Base-by-base conservation (phyloP, 768 basidiomycete species). In the Tremella yokohamensis region DNA sequence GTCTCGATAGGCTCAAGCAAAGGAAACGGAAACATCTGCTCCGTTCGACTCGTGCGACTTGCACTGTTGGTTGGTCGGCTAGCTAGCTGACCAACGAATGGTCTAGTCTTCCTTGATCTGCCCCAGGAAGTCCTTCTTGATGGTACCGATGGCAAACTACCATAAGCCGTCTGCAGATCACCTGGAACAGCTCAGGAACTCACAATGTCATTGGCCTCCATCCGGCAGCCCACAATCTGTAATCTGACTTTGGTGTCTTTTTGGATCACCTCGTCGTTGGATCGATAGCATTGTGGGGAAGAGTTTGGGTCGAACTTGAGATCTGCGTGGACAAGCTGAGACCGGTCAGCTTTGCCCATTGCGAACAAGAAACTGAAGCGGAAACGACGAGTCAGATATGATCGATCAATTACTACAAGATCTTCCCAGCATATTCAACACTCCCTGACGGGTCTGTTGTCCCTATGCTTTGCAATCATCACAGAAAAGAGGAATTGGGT, bases 161-260 rank as follows among this genome's bases (percentile, higher is more conserved):
- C 19, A 34, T 20, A 1, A 34, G 12, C 25, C 47, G 44, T 45
- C n/a, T 45, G 4, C n/a, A 6, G 7, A 49, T 18, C 18, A 40
- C 29, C 20, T 37, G 52, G 18, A 7, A 51, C 54, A 8, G 24
- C 15, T 19, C 18, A 24, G 12, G 4, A 15, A 80, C 90, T 64
- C 73, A 93, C 92, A 66, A 99, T 96, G 78, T 98, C 93, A 20
- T 92, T 97, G 34, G 93, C 92, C 73, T 99, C 96, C 2, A 97
- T 90, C 72, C 93, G 85, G 20, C 92, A 96, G 29, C 96, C 96
- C n/a, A 99, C 93, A 44, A 99, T 90, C 79, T 97, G 94, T 76
- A 97, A 82, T 39, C 96, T 85, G 49, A 98, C 85, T 52, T 86
- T 84, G 0, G 90, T 90, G 64, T 91, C 90, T 77, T 92, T 93